Percentiles rank a stretch among this genome's conserved stretches.
phyloP scores from a whole-genome alignment of 495 filamentous ascomycete species.

The Hypoxylon fuscum region DNA sequence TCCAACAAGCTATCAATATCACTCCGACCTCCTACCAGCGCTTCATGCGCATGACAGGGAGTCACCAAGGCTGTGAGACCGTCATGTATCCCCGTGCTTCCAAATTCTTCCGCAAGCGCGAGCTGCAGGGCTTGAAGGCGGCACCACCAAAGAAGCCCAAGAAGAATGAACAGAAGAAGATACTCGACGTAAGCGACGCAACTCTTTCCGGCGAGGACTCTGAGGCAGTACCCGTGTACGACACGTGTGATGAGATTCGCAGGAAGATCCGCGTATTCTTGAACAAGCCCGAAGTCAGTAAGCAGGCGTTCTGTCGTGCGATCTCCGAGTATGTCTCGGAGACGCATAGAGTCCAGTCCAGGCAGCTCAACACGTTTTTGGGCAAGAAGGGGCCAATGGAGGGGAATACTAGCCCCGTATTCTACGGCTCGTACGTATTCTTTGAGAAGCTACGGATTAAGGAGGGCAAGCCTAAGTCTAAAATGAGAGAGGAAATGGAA shows the following conservation, averaged over 20 bases:
- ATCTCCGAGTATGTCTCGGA: slow-evolving; percentile 24
- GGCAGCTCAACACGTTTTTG: background rate
- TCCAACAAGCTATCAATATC: slow-evolving; percentile 51
- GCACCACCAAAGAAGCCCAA: slow-evolving; percentile 43
- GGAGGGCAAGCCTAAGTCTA: slow-evolving; percentile 63
- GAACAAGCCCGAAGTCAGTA: slow-evolving; percentile 48
- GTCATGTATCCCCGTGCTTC: slow-evolving; percentile 43
- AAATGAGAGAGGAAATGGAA: slow-evolving; percentile 62
- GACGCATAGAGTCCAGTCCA: background rate
- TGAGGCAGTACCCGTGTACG: slow-evolving; percentile 53
- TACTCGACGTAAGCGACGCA: slow-evolving; percentile 41
- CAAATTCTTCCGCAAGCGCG: slow-evolving; percentile 54
- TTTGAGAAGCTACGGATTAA: slow-evolving; percentile 67
- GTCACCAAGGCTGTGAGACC: slow-evolving; percentile 37
- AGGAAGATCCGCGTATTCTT: slow-evolving; percentile 60
- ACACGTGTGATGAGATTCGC: slow-evolving; percentile 63
- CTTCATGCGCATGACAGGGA: slow-evolving; percentile 43
- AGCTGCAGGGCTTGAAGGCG: slow-evolving; percentile 46
- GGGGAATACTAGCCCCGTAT: slow-evolving; percentile 53
- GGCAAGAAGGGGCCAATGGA: slow-evolving; percentile 51
- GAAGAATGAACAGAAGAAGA: slow-evolving; percentile 27
- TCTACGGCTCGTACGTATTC: slow-evolving; percentile 60
- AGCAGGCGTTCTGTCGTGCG: slow-evolving; percentile 55
- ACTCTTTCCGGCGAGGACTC: slow-evolving; percentile 49
- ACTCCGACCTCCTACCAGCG: slow-evolving; percentile 36